A percentile compares a stretch with the other conserved stretches of the same genome.
Conservation (phyloP, 2,329 filamentous ascomycete species). For the Paecilomyces sp. region DNA sequence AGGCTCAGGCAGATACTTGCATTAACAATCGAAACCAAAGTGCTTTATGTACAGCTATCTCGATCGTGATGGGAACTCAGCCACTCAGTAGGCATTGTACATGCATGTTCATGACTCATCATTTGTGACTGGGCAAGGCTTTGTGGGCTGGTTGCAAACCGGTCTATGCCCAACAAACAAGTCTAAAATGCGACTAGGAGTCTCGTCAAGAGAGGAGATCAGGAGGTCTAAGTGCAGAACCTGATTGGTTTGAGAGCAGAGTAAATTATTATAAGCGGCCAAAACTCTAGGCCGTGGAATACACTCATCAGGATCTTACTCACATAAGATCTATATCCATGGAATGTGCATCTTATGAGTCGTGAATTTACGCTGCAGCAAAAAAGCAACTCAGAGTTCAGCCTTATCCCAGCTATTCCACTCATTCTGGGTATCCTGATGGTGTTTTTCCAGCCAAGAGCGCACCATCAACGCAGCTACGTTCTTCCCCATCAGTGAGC, state of each 20-base stretch:
- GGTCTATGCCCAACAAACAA: not conserved
- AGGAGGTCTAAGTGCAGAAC: not conserved
- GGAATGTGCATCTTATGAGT: not conserved
- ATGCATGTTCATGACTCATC: not conserved
- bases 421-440: not conserved
- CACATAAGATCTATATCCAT: not conserved
- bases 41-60: not conserved
- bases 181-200: not conserved
- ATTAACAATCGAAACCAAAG: not conserved
- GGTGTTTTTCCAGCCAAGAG: constrained; percentile 40
- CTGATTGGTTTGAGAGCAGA: not conserved
- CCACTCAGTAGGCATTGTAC: not conserved
- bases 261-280: not conserved
- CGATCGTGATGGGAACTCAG: not conserved
- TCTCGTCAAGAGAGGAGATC: not conserved
- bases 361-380: not conserved
- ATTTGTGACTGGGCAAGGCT: not conserved
- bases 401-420: not conserved
- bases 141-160: not conserved
- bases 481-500: constrained; percentile 72
- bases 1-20: not conserved
- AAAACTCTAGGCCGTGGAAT: not conserved
- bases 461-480: constrained; percentile 50
- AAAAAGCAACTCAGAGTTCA: not conserved
- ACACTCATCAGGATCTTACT: not conserved